These are phyloP conservation scores for Saturnispora hagleri DNA, from an alignment of 805 yeast genomes.

Conservation along the genomic window DNA sequence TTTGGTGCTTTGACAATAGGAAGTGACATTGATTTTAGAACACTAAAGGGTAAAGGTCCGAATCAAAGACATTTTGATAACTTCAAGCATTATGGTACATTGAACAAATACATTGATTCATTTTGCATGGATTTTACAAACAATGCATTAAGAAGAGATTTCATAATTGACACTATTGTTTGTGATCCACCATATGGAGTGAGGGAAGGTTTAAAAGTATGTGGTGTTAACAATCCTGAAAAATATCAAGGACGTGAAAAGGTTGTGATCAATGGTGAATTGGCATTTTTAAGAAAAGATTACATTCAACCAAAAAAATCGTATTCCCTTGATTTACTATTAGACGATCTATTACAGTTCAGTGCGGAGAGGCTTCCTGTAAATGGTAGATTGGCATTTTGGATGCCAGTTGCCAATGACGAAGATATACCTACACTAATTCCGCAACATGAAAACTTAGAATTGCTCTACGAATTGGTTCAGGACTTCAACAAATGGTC, in stretches of 20 bases:
- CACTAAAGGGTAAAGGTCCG: slow-evolving; percentile 52
- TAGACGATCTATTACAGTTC: slow-evolving; percentile 71
- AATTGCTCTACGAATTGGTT: slow-evolving; percentile 62
- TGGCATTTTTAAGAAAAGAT: slow-evolving; percentile 68
- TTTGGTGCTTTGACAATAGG: slow-evolving; percentile 78
- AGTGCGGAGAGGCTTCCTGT: slow-evolving; percentile 62
- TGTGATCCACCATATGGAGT: slow-evolving; percentile 99
- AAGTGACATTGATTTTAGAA: slow-evolving; percentile 82
- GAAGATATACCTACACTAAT: slow-evolving; percentile 49
- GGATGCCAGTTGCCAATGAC: slow-evolving; percentile 98
- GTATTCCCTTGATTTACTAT: slow-evolving; percentile 63
- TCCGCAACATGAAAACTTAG: slow-evolving; percentile 70
- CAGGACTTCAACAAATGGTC: slow-evolving; percentile 95
- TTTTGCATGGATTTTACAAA: slow-evolving; percentile 93
- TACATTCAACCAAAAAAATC: slow-evolving; percentile 92
- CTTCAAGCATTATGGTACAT: slow-evolving; percentile 64
- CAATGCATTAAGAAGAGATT: slow-evolving; percentile 57
- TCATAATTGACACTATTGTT: slow-evolving; percentile 68
- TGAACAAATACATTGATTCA: slow-evolving; percentile 56
- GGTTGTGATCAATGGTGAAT: slow-evolving; percentile 66
- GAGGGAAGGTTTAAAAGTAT: slow-evolving; percentile 86
- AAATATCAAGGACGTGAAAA: slow-evolving; percentile 66
- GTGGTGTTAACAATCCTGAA: slow-evolving; percentile 62
- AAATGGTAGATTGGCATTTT: slow-evolving; percentile 78
- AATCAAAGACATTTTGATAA: slow-evolving; percentile 39